Evolutionary conservation across 225 moss, liverwort and hornwort species (phyloP).

Genomic region (Rhytidiadelphus loreus): DNA sequence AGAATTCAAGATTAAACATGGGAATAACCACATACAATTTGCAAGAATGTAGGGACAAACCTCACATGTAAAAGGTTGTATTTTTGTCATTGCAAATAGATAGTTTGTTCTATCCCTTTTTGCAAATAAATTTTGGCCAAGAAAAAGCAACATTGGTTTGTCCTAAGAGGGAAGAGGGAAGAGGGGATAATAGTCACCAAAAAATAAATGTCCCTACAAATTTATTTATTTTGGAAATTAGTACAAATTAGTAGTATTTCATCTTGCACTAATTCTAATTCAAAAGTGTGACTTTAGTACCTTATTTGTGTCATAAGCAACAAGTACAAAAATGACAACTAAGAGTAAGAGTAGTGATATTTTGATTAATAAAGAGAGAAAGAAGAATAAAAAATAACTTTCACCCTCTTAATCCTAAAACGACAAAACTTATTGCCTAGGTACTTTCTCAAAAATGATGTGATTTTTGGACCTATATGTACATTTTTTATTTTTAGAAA

Average conservation of each 20-base stretch:
- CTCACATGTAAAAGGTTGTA: not conserved
- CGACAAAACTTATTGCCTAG: fast-evolving
- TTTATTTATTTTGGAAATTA: not conserved
- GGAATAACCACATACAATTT: not conserved
- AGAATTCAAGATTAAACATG: not conserved
- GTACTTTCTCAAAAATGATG: not conserved
- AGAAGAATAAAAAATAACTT: not conserved
- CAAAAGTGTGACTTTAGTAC: not conserved
- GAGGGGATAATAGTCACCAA: not conserved
- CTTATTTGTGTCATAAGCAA: not conserved
- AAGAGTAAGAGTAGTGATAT: not conserved
- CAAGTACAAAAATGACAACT: not conserved
- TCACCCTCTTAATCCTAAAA: fast-evolving
- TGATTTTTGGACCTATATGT: not conserved
- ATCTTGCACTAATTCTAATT: not conserved
- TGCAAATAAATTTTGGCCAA: not conserved
- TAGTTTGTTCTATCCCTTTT: not conserved
- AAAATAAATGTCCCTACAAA: not conserved
- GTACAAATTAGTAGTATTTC: not conserved
- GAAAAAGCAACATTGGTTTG: not conserved
- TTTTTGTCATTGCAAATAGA: not conserved
- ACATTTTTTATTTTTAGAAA: not conserved
- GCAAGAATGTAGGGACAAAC: not conserved
- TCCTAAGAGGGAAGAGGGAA: not conserved
- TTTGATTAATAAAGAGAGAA: not conserved